A percentile compares a stretch with the other conserved stretches of the same genome.
These are phyloP conservation scores for Coemansia reversa DNA, from an alignment of 192 early-diverging fungal genomes.

Conservation along the genomic window DNA sequence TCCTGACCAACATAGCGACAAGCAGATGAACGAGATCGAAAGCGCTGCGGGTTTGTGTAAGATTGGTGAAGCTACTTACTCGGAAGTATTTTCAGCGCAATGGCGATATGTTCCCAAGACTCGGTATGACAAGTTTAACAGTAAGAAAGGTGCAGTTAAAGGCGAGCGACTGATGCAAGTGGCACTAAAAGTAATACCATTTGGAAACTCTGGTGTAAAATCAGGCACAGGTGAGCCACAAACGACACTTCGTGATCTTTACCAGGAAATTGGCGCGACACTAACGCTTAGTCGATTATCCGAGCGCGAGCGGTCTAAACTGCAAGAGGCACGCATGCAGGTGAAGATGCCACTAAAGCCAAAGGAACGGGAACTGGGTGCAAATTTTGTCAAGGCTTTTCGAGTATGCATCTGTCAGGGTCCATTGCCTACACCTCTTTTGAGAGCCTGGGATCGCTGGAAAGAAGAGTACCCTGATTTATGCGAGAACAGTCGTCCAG, in stretches of 20 bases:
- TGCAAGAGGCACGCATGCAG: conserved; percentile 44
- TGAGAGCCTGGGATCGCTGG: conserved; percentile 76
- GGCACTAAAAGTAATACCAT: conserved; percentile 82
- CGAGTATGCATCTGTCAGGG: conserved; percentile 70
- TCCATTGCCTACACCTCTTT: conserved; percentile 61
- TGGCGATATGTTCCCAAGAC: conserved; percentile 47
- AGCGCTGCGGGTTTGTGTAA: conserved; percentile 57
- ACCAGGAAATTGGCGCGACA: conserved; percentile 64
- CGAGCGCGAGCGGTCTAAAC: conserved; percentile 43
- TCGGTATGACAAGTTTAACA: conserved; percentile 50
- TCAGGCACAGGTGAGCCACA: conserved; percentile 52
- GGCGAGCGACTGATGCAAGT: conserved; percentile 58
- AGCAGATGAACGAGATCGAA: conserved; percentile 43
- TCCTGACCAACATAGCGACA: conserved; percentile 12
- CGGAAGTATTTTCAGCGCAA: conserved; percentile 70
- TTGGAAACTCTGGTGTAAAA: conserved; percentile 54
- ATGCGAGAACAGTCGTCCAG: conserved; percentile 75
- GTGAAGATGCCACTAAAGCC: conserved; percentile 41
- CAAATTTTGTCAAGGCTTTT: conserved; percentile 54
- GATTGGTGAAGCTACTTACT: conserved; percentile 84
- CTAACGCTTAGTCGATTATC: conserved; percentile 55
- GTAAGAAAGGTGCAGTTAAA: conserved; percentile 36
- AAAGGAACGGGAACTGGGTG: conserved; percentile 44
- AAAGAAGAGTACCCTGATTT: conserved; percentile 52
- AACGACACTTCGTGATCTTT: conserved; percentile 57